These are phyloP conservation scores for Rhinocladiella mackenziei DNA, from an alignment of 2,329 filamentous ascomycete species.

Conservation along the genomic window DNA sequence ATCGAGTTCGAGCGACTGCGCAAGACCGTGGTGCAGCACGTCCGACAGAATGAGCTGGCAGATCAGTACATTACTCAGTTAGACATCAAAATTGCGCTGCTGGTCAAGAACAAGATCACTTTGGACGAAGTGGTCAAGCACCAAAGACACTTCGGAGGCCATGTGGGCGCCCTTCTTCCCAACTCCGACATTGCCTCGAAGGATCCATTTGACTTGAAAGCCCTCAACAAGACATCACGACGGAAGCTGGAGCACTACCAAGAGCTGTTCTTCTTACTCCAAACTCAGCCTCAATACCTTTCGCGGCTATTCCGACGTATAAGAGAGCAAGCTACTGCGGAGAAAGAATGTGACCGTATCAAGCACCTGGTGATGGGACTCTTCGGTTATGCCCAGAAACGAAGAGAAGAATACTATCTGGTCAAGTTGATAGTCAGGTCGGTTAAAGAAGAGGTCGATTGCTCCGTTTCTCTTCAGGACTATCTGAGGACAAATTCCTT, in stretches of 20 bases:
- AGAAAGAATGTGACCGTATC: constrained; percentile 88
- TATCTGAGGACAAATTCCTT: constrained; percentile 88
- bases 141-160: constrained; percentile 91
- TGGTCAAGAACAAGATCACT: constrained; percentile 99
- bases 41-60: constrained; percentile 92
- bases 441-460: constrained; percentile 79
- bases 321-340: constrained; percentile 75
- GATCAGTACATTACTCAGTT: constrained; percentile 98
- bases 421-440: constrained; percentile 81
- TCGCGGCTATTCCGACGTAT: constrained; percentile 80
- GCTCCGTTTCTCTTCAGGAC: constrained; percentile 69
- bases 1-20: constrained; percentile 92
- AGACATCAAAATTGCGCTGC: constrained; percentile 95
- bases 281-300: constrained; percentile 93
- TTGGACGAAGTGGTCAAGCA: constrained; percentile 96
- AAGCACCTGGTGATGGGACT: constrained; percentile 94
- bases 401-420: constrained; percentile 93
- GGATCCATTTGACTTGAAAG: constrained; percentile 94
- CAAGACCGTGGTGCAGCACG: constrained; percentile 95
- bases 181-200: constrained; percentile 84
- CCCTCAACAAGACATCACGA: constrained; percentile 91
- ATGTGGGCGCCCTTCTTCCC: constrained; percentile 76
- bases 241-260: constrained; percentile 96
- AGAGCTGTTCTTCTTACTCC: constrained; percentile 93
- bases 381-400: constrained; percentile 95